Evolutionary conservation across 108 stramenopile genomes (phyloP).

Genomic region (Pseudonitzschia multistriata): DNA sequence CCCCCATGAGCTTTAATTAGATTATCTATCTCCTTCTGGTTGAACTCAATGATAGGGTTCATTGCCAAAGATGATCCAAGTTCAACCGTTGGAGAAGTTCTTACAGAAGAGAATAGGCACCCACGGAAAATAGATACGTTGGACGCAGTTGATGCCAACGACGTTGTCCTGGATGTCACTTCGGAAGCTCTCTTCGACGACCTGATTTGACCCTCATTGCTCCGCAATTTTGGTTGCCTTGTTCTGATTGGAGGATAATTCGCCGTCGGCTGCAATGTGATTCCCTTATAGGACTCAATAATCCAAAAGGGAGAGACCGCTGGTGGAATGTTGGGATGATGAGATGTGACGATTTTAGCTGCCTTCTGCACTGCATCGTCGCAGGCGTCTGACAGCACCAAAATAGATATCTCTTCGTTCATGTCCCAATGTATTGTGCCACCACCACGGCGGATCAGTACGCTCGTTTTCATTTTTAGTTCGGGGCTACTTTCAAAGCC

Average conservation of each 20-base stretch:
- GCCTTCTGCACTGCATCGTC: slow-evolving; percentile 42
- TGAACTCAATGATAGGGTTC: slow-evolving; percentile 30
- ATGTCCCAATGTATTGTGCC: slow-evolving; percentile 74
- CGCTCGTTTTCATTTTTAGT: slow-evolving; percentile 30
- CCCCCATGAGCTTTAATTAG: slow-evolving; percentile 56
- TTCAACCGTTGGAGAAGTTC: slow-evolving; percentile 26
- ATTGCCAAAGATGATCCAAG: slow-evolving; percentile 9
- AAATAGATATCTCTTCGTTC: slow-evolving; percentile 52
- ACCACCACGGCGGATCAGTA: slow-evolving; percentile 53
- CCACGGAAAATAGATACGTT: slow-evolving; percentile 48
- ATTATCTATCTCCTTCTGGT: slow-evolving; percentile 45
- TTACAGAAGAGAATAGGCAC: slow-evolving; percentile 53
- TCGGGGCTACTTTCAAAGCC: slow-evolving; percentile 32
- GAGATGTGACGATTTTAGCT: slow-evolving; percentile 35
- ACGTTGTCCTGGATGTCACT: slow-evolving; percentile 13
- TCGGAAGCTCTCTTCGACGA: neutral
- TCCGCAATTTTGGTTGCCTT: neutral
- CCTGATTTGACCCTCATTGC: neutral
- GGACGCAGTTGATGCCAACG: slow-evolving; percentile 3
- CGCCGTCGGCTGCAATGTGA: slow-evolving; percentile 3
- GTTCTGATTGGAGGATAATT: slow-evolving; percentile 27
- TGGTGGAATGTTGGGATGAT: slow-evolving; percentile 60
- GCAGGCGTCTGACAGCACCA: slow-evolving; percentile 58
- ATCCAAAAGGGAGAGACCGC: slow-evolving; percentile 63
- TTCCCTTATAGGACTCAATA: slow-evolving; percentile 33